Conservation (phyloP, 345 rosid genomes). For the Eucalyptus cladocalyx region DNA sequence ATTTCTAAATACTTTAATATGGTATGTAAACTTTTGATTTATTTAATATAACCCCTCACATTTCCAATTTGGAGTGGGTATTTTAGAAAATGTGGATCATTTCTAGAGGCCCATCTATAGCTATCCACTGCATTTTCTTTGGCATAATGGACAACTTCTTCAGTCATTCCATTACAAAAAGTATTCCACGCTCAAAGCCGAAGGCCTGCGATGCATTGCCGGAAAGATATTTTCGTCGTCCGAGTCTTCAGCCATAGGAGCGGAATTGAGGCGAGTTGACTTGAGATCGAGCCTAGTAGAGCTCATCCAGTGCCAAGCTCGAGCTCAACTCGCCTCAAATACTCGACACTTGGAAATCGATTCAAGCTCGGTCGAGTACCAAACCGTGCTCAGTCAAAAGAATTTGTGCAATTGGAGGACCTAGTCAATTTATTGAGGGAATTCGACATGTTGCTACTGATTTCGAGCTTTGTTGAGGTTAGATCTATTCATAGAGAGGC, state of each 20-base stretch:
- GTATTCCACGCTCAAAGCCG: neutral
- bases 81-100: neutral
- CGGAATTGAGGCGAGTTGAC: neutral
- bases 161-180: neutral
- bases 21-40: fast-evolving
- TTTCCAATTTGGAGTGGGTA: fast-evolving
- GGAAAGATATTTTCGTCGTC: neutral
- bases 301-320: neutral
- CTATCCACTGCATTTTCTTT: neutral
- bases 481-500: neutral
- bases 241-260: neutral
- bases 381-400: neutral
- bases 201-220: neutral
- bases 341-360: neutral
- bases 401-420: neutral
- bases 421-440: neutral
- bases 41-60: neutral
- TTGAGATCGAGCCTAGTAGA: neutral
- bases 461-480: neutral
- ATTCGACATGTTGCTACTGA: neutral
- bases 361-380: neutral
- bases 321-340: neutral
- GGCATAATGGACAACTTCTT: neutral
- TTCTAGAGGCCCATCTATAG: neutral
- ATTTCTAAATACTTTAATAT: fast-evolving